Evolutionary conservation across 805 yeast genomes (phyloP).

Genomic region (Nakazawaea peltata): DNA sequence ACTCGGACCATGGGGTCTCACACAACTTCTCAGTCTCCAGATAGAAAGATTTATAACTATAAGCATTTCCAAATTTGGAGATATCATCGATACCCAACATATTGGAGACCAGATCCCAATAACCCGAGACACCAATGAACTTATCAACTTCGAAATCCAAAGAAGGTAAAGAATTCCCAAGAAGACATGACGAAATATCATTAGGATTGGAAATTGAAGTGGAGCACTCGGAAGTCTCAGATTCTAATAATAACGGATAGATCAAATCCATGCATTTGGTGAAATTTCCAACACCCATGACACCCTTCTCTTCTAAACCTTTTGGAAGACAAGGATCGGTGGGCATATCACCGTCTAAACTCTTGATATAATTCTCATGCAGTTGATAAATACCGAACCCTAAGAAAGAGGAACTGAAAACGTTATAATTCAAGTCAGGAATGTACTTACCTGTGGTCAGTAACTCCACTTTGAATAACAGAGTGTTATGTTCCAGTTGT

Average conservation of each 20-base stretch:
- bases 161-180: conserved; percentile 45
- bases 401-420: conserved; percentile 48
- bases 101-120: conserved; percentile 53
- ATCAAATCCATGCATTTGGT: conserved; percentile 37
- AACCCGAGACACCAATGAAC: conserved; percentile 61
- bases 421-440: conserved; percentile 25
- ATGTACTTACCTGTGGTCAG: conserved; percentile 21
- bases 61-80: conserved; percentile 25
- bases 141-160: conserved; percentile 49
- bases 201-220: conserved; percentile 12
- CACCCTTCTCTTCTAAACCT: conserved; percentile 23
- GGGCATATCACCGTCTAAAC: conserved; percentile 17
- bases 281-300: conserved; percentile 48
- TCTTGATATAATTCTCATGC: conserved; percentile 34
- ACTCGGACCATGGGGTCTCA: conserved; percentile 28
- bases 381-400: conserved; percentile 59
- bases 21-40: conserved; percentile 40
- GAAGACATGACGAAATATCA: conserved; percentile 37
- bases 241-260: conserved; percentile 32
- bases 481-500: conserved; percentile 33
- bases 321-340: conserved; percentile 53
- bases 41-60: conserved; percentile 36
- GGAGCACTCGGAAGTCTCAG: conserved; percentile 14
- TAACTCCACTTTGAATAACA: conserved; percentile 37
- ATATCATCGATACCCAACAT: conserved; percentile 27